phyloP scores from a whole-genome alignment of 116 monocot genomes.

The Trichopus zeylanicus region DNA sequence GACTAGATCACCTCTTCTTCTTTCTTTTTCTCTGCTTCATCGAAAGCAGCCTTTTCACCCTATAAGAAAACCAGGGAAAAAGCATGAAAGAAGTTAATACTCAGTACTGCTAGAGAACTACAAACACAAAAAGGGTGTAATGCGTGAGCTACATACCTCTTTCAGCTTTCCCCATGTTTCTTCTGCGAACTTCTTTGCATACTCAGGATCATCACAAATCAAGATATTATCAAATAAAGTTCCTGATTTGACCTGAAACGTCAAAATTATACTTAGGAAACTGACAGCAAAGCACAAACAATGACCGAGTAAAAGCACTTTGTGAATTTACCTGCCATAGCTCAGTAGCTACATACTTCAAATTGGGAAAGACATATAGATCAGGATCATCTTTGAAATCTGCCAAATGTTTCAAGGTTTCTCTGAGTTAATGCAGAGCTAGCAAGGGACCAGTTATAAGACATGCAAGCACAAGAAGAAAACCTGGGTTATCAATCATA shows the following conservation, averaged over 20 bases:
- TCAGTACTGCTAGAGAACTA: neutral
- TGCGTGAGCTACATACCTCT: constrained; percentile 19
- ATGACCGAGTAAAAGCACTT: too few relatives aligned
- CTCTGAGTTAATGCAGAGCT: neutral
- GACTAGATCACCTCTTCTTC: constrained; percentile 28
- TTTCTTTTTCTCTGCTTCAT: constrained; percentile 48
- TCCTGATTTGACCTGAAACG: constrained; percentile 57
- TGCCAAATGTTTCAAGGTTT: constrained; percentile 8
- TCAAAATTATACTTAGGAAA: neutral
- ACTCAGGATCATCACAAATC: constrained; percentile 39
- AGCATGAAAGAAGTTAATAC: neutral
- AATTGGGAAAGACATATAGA: constrained; percentile 47
- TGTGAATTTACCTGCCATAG: constrained; percentile 65
- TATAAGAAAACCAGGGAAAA: constrained; percentile 3
- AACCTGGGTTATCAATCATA: constrained; percentile 99
- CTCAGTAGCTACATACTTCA: constrained; percentile 78
- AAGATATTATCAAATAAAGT: constrained; percentile 43
- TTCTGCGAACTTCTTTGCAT: constrained; percentile 39
- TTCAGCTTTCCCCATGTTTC: constrained; percentile 46
- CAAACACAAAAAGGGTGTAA: neutral
- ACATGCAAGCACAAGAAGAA: neutral
- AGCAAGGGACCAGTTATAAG: neutral
- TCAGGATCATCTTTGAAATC: constrained; percentile 77
- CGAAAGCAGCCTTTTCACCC: constrained; percentile 72
- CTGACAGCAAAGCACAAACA: neutral